Base-by-base conservation (phyloP, 1,139 yeast species). In the Kodamaea arcana region DNA sequence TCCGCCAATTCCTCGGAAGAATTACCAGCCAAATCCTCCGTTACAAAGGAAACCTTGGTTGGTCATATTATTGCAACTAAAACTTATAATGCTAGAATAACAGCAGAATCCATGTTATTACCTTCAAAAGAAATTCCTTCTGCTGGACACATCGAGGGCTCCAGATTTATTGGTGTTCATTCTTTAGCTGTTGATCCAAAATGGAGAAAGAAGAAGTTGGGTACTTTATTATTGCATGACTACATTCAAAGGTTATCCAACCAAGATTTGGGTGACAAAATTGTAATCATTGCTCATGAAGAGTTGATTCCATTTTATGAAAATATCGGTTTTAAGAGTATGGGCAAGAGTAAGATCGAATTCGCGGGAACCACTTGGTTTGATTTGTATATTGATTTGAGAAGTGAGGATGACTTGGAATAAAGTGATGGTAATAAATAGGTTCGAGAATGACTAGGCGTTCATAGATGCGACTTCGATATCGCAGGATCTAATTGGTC, bases 31-130 rank as follows among this genome's bases (percentile, higher is more conserved):
- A 68, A 60, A 45, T 68, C 80, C 24, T 67, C 84, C 18, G 73
- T 78, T 38, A 56, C 65, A 23, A 65, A 63, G 37, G 97, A 90
- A 60, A 74, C 72, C 12, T 69, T 92, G 42, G 78, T 92, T 45
- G 97, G 90, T 8, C 95, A 86, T 51, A 74, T 92, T 30, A 62
- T 90, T 47, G 94, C 88, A 33, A 88, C 97, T 31, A 90, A 90
- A 59, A 79, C 79, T 37, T 56, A 58, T 34, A 47, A 66, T 14
- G 37, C 45, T n/a, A 51, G 50, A 27, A 79, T 90, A 40, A 80
- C 86, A 9, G 78, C 76, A 31, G 76, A 70, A 30, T 62, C 83
- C 12, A 88, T 90, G 96, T 70, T 58, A 32, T 51, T 80, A 15
- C 85, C 90, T 3, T 56, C 65, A 9, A 37, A 63, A 20, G 54